Evolutionary conservation across 768 basidiomycete species (phyloP), one percentile per base, ranked within the genome.

Genomic region (Nevesoporus exiguus): DNA sequence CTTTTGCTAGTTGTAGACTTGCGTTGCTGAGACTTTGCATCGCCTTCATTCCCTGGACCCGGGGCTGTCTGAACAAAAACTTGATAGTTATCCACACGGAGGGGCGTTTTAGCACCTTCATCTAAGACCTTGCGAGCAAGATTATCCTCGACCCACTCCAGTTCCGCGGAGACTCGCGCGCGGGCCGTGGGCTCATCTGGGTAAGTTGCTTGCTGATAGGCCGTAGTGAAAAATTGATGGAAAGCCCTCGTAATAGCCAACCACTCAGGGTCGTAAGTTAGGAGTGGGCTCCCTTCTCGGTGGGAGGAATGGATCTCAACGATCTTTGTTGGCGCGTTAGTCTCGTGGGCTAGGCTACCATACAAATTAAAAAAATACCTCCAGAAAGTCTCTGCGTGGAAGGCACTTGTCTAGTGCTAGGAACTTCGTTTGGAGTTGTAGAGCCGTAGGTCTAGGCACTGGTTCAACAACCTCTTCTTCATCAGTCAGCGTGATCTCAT

Each of bases 331-430:
- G 7, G 25, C 21, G 27, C 3, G 5, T 60, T 15, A 58, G 45
- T 55, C 39, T 11, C 19, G 7, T 13, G 21, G 17, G 22, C 22
- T 30, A 13, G 44, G 52, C 7, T 21, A 22, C 24, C 13, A 37
- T 30, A 37, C 14, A 36, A 41, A 31, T n/a, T n/a, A n/a, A 33
- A 21, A 36, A 55, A 68, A 37, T 56, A 90, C 92, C 79, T 96
- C 92, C 17, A 97, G 76, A 67, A 90, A 96, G 43, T 86, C 79
- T 49, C 88, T 81, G 7, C 74, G 77, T 0, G 83, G 83, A 4
- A 92, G 77, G 57, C 93, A 96, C 69, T 98, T 98, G 71, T 95
- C 93, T 4, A 98, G 74, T 5, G 94, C 94, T 15, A 98, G 71
- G 71, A 98, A 98, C 39, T 76, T 81, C 0, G 95, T 98, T 55